Percentiles rank a stretch among this genome's conserved stretches.
Evolutionary conservation across 148 eudicot species (phyloP).

Genomic region (Rhododendron vialii): DNA sequence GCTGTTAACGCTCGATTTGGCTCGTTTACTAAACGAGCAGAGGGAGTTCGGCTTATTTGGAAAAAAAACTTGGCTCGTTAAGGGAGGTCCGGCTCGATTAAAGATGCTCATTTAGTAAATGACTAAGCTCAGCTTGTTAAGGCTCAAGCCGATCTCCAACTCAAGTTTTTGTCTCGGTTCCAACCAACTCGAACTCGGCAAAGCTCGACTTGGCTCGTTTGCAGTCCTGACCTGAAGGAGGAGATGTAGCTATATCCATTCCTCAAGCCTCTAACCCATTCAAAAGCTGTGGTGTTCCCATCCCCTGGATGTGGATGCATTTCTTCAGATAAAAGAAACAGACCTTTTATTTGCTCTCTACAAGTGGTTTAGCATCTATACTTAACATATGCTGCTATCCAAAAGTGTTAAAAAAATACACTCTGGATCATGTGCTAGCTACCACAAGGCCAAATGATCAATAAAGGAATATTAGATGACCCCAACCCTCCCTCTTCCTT

Average conservation of each 20-base stretch:
- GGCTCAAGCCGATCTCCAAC: too few species aligned
- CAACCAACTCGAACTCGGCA: too few species aligned
- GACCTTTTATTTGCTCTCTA: neutral
- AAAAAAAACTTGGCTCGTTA: too few species aligned
- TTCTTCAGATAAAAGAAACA: conserved; percentile 3
- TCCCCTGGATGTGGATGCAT: conserved; percentile 2
- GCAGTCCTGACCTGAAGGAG: neutral
- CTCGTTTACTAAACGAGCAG: too few species aligned
- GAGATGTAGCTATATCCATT: neutral
- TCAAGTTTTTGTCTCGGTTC: too few species aligned
- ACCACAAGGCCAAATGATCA: neutral
- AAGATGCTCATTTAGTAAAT: too few species aligned
- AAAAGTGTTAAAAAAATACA: neutral
- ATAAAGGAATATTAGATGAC: neutral
- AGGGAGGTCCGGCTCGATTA: too few species aligned
- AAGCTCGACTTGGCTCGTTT: too few species aligned
- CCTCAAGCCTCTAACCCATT: neutral
- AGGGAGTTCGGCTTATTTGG: too few species aligned
- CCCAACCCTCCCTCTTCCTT: neutral
- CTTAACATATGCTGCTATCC: neutral
- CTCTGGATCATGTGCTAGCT: neutral
- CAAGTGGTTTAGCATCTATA: neutral
- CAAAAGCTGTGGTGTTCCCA: neutral
- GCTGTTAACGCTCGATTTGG: too few species aligned
- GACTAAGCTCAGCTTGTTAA: too few species aligned